Percentiles rank a stretch among this genome's conserved stretches.
Conservation (phyloP, 2,329 filamentous ascomycete genomes). For the Nemania sp. region DNA sequence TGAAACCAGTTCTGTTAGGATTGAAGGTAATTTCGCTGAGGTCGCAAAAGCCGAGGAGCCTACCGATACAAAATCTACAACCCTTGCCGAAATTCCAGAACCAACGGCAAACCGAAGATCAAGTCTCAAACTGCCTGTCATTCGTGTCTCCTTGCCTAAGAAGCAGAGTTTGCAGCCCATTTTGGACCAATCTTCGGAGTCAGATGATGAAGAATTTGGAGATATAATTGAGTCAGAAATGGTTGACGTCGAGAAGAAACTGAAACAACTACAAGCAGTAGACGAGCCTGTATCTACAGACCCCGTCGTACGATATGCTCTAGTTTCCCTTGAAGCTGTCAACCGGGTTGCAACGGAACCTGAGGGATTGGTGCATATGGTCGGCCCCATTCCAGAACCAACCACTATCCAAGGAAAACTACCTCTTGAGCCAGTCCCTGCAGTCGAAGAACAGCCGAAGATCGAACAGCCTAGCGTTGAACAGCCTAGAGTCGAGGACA, state of each 20-base stretch:
- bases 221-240: slow-evolving; percentile 60
- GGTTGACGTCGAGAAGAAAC: slow-evolving; percentile 52
- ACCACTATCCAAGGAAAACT: slow-evolving; percentile 31
- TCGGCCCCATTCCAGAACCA: slow-evolving; percentile 47
- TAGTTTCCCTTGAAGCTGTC: slow-evolving; percentile 53
- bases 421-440: slow-evolving; percentile 25
- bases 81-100: slow-evolving; percentile 15
- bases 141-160: slow-evolving; percentile 19
- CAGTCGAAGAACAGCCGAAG: slow-evolving; percentile 29
- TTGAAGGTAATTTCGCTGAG: slow-evolving; percentile 16
- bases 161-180: slow-evolving; percentile 40
- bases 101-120: slow-evolving; percentile 2
- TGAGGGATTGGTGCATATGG: slow-evolving; percentile 48
- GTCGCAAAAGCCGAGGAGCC: slow-evolving; percentile 8
- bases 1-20: slow-evolving; percentile 13
- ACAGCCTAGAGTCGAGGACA: slow-evolving; percentile 16
- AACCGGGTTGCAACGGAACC: slow-evolving; percentile 50
- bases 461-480: too few relatives aligned
- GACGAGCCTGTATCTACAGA: slow-evolving; percentile 45
- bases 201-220: slow-evolving; percentile 60
- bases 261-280: slow-evolving; percentile 50
- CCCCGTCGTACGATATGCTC: slow-evolving; percentile 51
- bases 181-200: slow-evolving; percentile 54
- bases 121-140: slow-evolving; percentile 17
- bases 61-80: slow-evolving; percentile 11